Percentiles rank a stretch among this genome's conserved stretches.
phyloP scores from a whole-genome alignment of 805 yeast species.

The Teunomyces barrocoloradensis region DNA sequence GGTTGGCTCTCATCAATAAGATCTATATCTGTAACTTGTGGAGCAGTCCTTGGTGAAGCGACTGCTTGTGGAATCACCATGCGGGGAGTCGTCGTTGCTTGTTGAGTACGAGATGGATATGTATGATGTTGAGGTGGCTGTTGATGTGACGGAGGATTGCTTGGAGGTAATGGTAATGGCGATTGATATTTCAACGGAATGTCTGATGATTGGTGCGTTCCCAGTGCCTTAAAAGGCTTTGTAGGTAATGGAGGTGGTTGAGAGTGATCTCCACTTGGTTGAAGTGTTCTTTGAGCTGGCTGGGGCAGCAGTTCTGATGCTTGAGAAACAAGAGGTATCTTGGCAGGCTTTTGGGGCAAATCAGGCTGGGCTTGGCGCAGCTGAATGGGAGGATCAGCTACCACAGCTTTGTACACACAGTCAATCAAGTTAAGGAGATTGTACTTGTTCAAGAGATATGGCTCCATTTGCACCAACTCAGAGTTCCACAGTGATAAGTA shows the following conservation, averaged over 20 bases:
- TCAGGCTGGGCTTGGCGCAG: constrained; percentile 12
- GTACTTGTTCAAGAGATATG: constrained; percentile 14
- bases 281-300: not conserved
- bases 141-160: not conserved
- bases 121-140: not conserved
- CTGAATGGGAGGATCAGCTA: constrained; percentile 5
- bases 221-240: constrained; percentile 12
- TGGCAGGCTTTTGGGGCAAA: constrained; percentile 23
- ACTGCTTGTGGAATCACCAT: not conserved
- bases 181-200: constrained; percentile 29
- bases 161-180: constrained; percentile 27
- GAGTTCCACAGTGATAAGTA: constrained; percentile 56
- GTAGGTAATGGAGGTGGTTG: constrained; percentile 26
- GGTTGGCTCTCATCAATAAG: constrained; percentile 1
- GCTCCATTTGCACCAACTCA: constrained; percentile 1
- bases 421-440: constrained; percentile 15
- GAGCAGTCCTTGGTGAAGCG: not conserved
- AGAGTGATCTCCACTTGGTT: not conserved
- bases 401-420: constrained; percentile 11
- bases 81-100: not conserved
- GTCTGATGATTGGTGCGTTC: not conserved
- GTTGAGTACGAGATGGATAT: too few species aligned
- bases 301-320: not conserved
- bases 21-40: not conserved
- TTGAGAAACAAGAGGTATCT: constrained; percentile 5